Conservation (phyloP, 805 yeast species). For the Kuraishia molischiana region DNA sequence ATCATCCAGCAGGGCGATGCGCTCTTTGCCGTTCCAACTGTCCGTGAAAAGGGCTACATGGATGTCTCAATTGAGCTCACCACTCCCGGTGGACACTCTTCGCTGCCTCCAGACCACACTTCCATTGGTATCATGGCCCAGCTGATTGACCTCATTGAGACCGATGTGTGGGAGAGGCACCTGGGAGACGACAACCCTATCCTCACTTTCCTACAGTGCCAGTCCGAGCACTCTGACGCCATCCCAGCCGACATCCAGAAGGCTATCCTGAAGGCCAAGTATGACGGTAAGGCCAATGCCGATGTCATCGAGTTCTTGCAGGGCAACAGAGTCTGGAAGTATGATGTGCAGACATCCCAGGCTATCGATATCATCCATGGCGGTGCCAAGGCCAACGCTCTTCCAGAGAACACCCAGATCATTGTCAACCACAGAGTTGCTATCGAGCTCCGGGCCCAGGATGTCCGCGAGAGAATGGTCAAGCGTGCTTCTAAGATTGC, state of each 20-base stretch:
- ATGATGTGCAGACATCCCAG: conserved; percentile 48
- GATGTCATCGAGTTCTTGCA: conserved; percentile 21
- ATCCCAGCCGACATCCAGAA: conserved; percentile 15
- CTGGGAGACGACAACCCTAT: conserved; percentile 49
- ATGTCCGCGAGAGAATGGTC: conserved; percentile 27
- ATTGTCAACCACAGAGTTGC: conserved; percentile 54
- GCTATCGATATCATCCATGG: conserved; percentile 57
- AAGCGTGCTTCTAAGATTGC: conserved; percentile 31
- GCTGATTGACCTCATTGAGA: conserved; percentile 43
- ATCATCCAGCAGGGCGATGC: conserved; percentile 21
- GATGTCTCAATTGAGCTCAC: conserved; percentile 32
- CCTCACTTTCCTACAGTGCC: conserved; percentile 43
- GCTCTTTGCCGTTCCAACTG: conserved; percentile 42
- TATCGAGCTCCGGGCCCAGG: conserved; percentile 40
- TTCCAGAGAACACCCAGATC: conserved; percentile 51
- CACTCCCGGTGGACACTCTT: conserved; percentile 74
- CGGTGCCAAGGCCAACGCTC: conserved; percentile 64
- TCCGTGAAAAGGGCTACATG: conserved; percentile 52
- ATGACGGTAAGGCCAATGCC: conserved; percentile 23
- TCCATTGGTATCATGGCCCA: conserved; percentile 62
- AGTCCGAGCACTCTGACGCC: conserved; percentile 37
- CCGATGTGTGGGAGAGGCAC: conserved; percentile 36
- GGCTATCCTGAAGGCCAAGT: conserved; percentile 25
- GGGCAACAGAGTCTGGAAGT: conserved; percentile 16
- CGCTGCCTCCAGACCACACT: conserved; percentile 74